Percentiles rank a stretch among this genome's conserved stretches.
Evolutionary conservation across 371 early-diverging fungal genomes (phyloP).

Genomic region (Rhizopus delemar): DNA sequence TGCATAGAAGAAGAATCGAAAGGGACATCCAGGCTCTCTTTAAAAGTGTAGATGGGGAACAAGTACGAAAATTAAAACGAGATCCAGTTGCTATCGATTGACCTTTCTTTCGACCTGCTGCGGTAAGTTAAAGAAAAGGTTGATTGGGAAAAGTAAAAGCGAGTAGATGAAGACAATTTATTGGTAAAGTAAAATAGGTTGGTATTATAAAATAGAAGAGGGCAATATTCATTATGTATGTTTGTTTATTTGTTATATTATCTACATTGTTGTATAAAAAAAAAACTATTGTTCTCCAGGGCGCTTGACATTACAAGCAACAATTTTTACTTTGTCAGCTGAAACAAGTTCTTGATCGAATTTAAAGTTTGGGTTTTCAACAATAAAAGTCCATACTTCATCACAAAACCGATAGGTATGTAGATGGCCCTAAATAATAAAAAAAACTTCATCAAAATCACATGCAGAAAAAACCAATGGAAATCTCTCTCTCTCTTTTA

Average conservation of each 20-base stretch:
- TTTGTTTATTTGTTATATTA: not conserved
- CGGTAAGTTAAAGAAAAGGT: slow-evolving; percentile 20
- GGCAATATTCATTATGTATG: not conserved
- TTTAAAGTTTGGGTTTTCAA: slow-evolving; percentile 82
- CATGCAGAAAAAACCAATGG: slow-evolving; percentile 1
- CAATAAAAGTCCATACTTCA: slow-evolving; percentile 96
- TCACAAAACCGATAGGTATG: slow-evolving; percentile 91
- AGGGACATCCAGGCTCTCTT: slow-evolving; percentile 66
- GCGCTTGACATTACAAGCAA: slow-evolving; percentile 80
- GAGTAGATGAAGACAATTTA: slow-evolving; percentile 30
- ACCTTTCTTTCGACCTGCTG: slow-evolving; percentile 47
- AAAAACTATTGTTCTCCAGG: slow-evolving; percentile 62
- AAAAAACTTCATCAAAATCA: not conserved
- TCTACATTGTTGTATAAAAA: not conserved
- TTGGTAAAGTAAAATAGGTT: slow-evolving; percentile 34
- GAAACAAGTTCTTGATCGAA: slow-evolving; percentile 80
- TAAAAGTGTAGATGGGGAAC: slow-evolving; percentile 66
- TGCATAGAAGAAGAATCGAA: slow-evolving; percentile 59
- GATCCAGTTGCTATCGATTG: slow-evolving; percentile 51
- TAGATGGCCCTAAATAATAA: slow-evolving; percentile 67
- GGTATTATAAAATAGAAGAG: slow-evolving; percentile 1
- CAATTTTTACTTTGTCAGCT: slow-evolving; percentile 90
- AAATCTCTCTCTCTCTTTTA: slow-evolving; percentile 10
- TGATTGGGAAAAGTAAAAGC: slow-evolving; percentile 43
- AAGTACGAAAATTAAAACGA: slow-evolving; percentile 62